Evolutionary conservation across 2,329 filamentous ascomycete species (phyloP), one percentile per base, ranked within the genome.

Genomic region (Hypocreales sp.): DNA sequence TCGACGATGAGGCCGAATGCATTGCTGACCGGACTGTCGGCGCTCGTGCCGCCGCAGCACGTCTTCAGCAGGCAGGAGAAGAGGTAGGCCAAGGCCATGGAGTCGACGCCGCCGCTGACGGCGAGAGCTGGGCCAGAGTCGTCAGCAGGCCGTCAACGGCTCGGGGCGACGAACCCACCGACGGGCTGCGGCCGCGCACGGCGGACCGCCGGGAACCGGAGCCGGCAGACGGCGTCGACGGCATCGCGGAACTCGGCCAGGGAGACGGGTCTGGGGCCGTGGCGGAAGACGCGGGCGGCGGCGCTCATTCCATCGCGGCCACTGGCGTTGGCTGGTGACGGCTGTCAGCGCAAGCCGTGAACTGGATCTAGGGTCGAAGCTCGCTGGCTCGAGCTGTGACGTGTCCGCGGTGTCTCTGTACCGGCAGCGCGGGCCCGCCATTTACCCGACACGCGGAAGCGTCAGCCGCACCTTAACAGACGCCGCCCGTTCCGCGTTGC

Each of bases 71-170:
- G 41, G 24, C 58, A 51, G 26, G 61, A 64, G 46, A 79, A 81
- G 20, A 95, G 64, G 33, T 62, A 73, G 30, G 84, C 83, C 33
- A 98, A 61, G 16, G 87, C 87, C 86, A 95, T 98, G n/a, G 87
- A 95, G 51, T 98, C 90, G 21, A 90, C 80, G 7, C 90, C 90
- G 15, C 90, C 90, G 45, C 86, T 94, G 34, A 95, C 61, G 11
- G 86, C 90, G 32, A 95, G 58, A 29, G 67, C 77, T 81, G 35
- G 7, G 14, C 7, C 19, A 17, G n/a, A 19, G 22, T 30, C 19
- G 22, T 22, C 22, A 27, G 25, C 28, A 20, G 29, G 20, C 7
- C 9, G 20, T n/a, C 19, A 11, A 14, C 22, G 21, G 24, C 11
- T 14, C 14, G 16, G 9, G 15, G 22, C 24, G n/a, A n/a, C n/a